phyloP scores from a whole-genome alignment of 306 rosid species.

The Cucurbita moschata region DNA sequence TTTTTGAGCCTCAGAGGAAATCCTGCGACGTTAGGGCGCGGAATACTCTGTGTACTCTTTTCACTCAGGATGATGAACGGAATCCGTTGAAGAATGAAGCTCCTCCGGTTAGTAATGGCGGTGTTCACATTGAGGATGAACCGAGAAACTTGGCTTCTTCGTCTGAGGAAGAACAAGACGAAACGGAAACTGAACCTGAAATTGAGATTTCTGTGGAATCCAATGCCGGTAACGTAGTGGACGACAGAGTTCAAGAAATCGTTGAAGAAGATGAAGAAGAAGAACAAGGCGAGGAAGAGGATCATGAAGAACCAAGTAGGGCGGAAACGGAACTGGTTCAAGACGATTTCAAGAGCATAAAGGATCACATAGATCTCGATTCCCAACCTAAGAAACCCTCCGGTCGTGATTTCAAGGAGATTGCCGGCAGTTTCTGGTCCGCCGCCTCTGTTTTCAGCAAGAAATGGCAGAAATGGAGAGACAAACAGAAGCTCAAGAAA shows the following conservation, averaged over 20 bases:
- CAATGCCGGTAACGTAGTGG: constrained; percentile 25
- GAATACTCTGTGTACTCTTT: constrained; percentile 57
- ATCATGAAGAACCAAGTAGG: not conserved
- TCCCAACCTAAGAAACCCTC: constrained; percentile 56
- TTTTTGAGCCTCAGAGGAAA: constrained; percentile 80
- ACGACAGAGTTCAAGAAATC: constrained; percentile 54
- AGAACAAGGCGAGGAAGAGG: not conserved
- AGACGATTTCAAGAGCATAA: constrained; percentile 63
- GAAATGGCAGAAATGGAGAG: constrained; percentile 93
- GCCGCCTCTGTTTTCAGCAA: constrained; percentile 98
- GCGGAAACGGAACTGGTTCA: not conserved
- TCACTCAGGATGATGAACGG: constrained; percentile 62
- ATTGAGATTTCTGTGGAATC: constrained; percentile 34
- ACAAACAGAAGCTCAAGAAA: constrained; percentile 88
- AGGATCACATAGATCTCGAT: constrained; percentile 90
- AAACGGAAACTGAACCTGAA: constrained; percentile 1
- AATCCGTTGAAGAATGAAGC: constrained; percentile 35
- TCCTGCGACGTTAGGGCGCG: constrained; percentile 92
- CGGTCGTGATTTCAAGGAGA: constrained; percentile 73
- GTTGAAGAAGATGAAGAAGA: constrained; percentile 25
- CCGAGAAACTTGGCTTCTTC: constrained; percentile 27
- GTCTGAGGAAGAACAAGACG: constrained; percentile 28
- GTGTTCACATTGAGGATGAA: constrained; percentile 22
- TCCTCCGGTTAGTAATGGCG: not conserved
- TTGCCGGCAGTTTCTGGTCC: constrained; percentile 92